These are phyloP conservation scores for Tulasnella sp. DNA, from an alignment of 768 basidiomycete genomes.

Conservation along the genomic window DNA sequence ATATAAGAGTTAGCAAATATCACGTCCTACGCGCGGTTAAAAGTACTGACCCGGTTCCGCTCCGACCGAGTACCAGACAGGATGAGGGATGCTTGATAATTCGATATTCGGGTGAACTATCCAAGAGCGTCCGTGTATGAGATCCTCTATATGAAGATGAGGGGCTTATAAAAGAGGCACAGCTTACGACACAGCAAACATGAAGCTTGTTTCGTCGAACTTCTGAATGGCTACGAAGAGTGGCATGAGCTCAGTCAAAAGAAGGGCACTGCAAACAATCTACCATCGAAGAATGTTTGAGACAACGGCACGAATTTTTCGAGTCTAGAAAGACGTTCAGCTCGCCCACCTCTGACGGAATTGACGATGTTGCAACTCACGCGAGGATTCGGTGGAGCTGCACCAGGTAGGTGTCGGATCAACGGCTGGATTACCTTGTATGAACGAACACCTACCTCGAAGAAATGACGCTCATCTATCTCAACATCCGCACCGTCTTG, in stretches of 20 bases:
- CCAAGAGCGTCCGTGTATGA: not conserved
- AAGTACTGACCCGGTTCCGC: slow-evolving; percentile 19
- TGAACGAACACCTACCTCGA: not conserved
- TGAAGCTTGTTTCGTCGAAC: slow-evolving; percentile 4
- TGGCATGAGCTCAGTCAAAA: not conserved
- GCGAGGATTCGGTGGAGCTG: slow-evolving; percentile 15
- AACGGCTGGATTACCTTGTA: too few species aligned
- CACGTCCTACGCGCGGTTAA: not conserved
- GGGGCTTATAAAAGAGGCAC: not conserved
- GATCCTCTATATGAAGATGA: not conserved
- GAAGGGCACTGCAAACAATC: not conserved
- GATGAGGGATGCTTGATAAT: slow-evolving; percentile 22
- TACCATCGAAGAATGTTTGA: slow-evolving; percentile 5
- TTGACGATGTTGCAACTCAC: not conserved
- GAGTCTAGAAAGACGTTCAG: not conserved
- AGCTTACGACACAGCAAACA: slow-evolving; percentile 20
- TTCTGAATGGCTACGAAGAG: slow-evolving; percentile 1
- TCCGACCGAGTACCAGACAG: slow-evolving; percentile 21
- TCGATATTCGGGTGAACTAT: slow-evolving; percentile 8
- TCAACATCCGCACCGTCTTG: not conserved
- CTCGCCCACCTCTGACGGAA: not conserved
- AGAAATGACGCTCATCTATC: slow-evolving; percentile 10
- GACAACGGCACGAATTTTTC: slow-evolving; percentile 12
- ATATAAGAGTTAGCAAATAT: not conserved
- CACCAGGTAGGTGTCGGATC: not conserved